These are phyloP conservation scores for Phialophora macrospora DNA, from an alignment of 2,329 filamentous ascomycete species.

Conservation along the genomic window DNA sequence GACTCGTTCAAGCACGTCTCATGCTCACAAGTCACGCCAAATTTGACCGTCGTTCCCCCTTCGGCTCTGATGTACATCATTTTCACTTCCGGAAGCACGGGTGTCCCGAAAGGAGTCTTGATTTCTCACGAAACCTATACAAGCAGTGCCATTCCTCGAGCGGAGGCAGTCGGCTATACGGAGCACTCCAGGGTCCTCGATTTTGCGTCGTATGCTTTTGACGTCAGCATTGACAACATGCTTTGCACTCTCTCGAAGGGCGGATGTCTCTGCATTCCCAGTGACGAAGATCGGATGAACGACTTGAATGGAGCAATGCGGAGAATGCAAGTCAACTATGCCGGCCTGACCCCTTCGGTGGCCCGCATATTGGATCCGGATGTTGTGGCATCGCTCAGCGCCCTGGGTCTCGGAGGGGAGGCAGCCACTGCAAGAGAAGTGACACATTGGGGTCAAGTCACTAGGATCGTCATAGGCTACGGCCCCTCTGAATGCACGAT, in stretches of 20 bases:
- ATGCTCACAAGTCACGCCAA: conserved; percentile 7
- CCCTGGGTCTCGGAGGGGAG: conserved; percentile 45
- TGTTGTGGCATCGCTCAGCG: conserved; percentile 52
- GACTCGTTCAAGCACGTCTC: conserved; percentile 38
- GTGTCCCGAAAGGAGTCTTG: conserved; percentile 43
- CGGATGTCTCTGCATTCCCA: conserved; percentile 55
- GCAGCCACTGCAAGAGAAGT: conserved; percentile 37
- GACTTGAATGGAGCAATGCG: conserved; percentile 57
- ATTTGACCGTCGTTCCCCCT: conserved; percentile 41
- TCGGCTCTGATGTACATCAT: conserved; percentile 46
- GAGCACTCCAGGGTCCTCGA: conserved; percentile 45
- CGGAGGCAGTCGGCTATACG: conserved; percentile 52
- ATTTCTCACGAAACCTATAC: conserved; percentile 45
- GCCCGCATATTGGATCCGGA: conserved; percentile 54
- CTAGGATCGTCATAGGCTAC: conserved; percentile 53
- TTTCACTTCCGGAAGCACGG: conserved; percentile 45
- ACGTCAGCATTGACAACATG: conserved; percentile 50
- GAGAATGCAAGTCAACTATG: conserved; percentile 58
- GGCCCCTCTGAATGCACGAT: conserved; percentile 52
- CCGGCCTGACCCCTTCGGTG: conserved; percentile 65
- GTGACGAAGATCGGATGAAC: conserved; percentile 51
- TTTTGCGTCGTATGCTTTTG: conserved; percentile 54
- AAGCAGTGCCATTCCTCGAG: conserved; percentile 53
- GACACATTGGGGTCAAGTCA: conserved; percentile 41
- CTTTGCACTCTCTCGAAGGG: conserved; percentile 49